Evolutionary conservation across 441 rosid species (phyloP).

Genomic region (Erodium moschatum): DNA sequence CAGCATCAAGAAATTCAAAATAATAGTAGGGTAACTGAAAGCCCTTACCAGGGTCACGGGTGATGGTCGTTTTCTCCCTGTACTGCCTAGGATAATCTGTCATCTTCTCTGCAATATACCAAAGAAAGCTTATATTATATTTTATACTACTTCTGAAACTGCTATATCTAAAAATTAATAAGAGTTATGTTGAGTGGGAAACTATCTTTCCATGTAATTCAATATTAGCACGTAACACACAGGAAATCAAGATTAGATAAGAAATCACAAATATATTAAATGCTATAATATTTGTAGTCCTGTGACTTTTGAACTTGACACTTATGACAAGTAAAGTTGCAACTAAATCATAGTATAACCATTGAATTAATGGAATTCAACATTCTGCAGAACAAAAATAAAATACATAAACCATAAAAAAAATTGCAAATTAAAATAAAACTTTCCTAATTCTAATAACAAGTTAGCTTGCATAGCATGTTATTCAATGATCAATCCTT

Average conservation of each 20-base stretch:
- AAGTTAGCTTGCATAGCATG: background rate
- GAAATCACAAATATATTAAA: background rate
- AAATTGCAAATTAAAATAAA: background rate
- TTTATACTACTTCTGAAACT: background rate
- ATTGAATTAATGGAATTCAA: background rate
- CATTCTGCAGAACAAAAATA: background rate
- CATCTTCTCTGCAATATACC: constrained; percentile 42
- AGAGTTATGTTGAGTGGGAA: background rate
- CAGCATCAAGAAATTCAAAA: constrained; percentile 12
- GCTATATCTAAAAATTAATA: background rate
- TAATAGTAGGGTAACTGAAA: constrained; percentile 12
- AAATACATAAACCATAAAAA: background rate
- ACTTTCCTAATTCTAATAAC: background rate
- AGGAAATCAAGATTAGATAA: background rate
- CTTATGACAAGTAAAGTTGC: background rate
- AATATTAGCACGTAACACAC: background rate
- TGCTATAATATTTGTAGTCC: background rate
- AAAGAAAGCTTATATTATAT: background rate
- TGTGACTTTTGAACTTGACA: background rate
- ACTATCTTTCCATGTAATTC: background rate
- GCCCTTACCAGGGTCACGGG: constrained; percentile 44
- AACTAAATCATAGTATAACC: background rate
- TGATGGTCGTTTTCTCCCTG: constrained; percentile 32
- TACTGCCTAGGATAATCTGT: constrained; percentile 38
- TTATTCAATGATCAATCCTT: background rate